Percentiles rank a stretch among this genome's conserved stretches.
Evolutionary conservation across 257 asterid species (phyloP).

Genomic region (Leptodermis oblonga): DNA sequence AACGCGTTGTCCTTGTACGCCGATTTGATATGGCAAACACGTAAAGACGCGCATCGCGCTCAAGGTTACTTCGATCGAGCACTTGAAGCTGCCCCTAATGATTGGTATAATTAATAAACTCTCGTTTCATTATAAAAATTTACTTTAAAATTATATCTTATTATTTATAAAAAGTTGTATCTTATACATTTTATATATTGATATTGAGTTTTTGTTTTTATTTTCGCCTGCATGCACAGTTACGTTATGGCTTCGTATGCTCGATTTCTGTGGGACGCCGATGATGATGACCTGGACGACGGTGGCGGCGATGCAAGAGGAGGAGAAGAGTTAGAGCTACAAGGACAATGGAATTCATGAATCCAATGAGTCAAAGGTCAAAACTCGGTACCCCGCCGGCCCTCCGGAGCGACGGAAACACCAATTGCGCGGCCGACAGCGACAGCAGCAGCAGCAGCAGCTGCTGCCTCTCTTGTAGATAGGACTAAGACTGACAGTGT

Average conservation of each 20-base stretch:
- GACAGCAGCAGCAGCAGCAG: no score
- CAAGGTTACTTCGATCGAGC: conserved; percentile 38
- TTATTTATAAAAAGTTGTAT: not conserved
- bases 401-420: no score
- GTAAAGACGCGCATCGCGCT: conserved; percentile 39
- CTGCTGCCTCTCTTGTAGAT: not conserved
- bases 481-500: not conserved
- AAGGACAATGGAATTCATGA: not conserved
- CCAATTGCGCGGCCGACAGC: no score
- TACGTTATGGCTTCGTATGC: conserved; percentile 55
- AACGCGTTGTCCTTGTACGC: conserved; percentile 40
- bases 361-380: not conserved
- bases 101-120: conserved; percentile 27
- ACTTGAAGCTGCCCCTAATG: conserved; percentile 37
- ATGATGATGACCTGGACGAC: not conserved
- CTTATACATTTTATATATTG: not conserved
- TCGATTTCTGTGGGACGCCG: conserved; percentile 55
- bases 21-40: conserved; percentile 38
- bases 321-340: not conserved
- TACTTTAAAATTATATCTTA: no score
- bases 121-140: no score
- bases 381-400: no score
- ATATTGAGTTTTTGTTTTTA: not conserved
- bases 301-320: not conserved
- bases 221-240: conserved; percentile 24